Evolutionary conservation across 805 yeast species (phyloP).

Genomic region (Hanseniaspora hatyaiensis): DNA sequence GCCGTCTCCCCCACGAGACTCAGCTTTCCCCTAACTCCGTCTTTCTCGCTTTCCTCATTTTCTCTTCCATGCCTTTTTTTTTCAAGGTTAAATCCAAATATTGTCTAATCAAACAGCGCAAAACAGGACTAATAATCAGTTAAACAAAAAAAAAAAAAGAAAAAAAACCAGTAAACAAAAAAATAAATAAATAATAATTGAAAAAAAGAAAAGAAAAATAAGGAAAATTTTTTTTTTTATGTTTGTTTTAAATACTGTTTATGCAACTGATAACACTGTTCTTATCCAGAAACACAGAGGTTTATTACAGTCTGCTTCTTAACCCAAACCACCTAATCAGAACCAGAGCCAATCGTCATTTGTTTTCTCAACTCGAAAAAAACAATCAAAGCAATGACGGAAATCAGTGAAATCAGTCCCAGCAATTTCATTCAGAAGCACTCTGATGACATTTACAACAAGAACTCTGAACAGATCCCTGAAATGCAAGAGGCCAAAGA

Average conservation of each 20-base stretch:
- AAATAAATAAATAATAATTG: too few relatives aligned
- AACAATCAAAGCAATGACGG: not conserved
- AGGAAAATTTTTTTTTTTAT: too few relatives aligned
- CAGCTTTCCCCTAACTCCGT: too few relatives aligned
- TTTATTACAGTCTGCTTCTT: not conserved
- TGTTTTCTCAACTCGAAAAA: not conserved
- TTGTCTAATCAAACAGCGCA: too few relatives aligned
- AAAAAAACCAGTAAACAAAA: not conserved
- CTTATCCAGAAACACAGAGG: too few relatives aligned
- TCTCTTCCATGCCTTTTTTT: not conserved
- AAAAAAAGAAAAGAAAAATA: too few relatives aligned
- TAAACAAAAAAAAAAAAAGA: constrained; percentile 7
- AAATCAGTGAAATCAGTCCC: not conserved
- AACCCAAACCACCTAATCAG: not conserved
- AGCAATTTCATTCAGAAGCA: not conserved
- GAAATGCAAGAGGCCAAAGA: not conserved
- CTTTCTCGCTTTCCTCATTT: too few relatives aligned
- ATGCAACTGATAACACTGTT: too few relatives aligned
- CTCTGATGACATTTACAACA: not conserved
- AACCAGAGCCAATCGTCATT: not conserved
- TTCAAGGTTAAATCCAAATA: constrained; percentile 20
- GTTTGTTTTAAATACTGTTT: too few relatives aligned
- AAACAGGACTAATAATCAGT: constrained; percentile 20
- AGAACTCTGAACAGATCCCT: not conserved
- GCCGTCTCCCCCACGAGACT: too few relatives aligned